phyloP scores from a whole-genome alignment of 805 yeast genomes.

The Hagleromyces aurorensis region DNA sequence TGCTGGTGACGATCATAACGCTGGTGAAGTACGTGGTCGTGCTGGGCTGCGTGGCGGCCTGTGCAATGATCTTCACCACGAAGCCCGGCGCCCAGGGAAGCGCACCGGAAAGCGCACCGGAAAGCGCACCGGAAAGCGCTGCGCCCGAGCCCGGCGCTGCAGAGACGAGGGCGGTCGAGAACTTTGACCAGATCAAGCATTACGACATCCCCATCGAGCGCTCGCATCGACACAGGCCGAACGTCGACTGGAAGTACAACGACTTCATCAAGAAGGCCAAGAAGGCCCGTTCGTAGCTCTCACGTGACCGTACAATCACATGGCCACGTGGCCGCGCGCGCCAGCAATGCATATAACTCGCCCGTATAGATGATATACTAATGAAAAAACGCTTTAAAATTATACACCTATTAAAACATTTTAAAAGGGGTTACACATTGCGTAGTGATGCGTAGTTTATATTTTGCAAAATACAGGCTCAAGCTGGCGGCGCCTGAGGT shows the following conservation, averaged over 20 bases:
- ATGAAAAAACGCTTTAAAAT: constrained; percentile 24
- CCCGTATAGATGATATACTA: constrained; percentile 7
- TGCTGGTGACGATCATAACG: constrained; percentile 18
- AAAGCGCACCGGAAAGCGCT: constrained; percentile 2
- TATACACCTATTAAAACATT: constrained; percentile 25
- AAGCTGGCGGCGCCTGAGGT: constrained; percentile 3
- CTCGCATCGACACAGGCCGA: constrained; percentile 5
- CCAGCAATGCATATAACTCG: constrained; percentile 1
- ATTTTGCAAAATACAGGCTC: too few species aligned
- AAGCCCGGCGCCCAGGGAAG: constrained; percentile 5
- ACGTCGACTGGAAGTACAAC: neutral
- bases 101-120: constrained; percentile 2
- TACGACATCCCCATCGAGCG: constrained; percentile 23
- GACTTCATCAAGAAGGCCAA: too few species aligned
- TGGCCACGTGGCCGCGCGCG: neutral
- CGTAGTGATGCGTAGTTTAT: too few species aligned
- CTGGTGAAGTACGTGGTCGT: constrained; percentile 16
- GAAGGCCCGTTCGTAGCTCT: too few species aligned
- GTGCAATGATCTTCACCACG: constrained; percentile 8
- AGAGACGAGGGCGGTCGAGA: constrained; percentile 4
- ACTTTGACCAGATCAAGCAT: constrained; percentile 18
- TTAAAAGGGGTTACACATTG: too few species aligned
- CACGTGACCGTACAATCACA: too few species aligned
- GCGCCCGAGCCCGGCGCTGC: neutral
- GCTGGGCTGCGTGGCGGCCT: constrained; percentile 16